phyloP scores from a whole-genome alignment of 2,329 filamentous ascomycete genomes.

The Capronia coronata region DNA sequence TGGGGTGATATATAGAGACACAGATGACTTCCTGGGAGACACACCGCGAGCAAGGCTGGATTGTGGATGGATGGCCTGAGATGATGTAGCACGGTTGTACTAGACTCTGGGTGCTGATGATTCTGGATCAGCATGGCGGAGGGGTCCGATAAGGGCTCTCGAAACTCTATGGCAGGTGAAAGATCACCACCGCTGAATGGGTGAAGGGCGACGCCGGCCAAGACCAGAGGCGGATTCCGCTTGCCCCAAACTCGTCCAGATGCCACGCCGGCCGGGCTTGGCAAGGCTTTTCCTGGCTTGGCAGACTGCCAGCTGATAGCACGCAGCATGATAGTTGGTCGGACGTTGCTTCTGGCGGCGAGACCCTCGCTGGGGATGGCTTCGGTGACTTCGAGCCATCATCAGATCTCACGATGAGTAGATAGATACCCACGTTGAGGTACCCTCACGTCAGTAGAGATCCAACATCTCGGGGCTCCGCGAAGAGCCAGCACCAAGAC shows the following conservation, averaged over 20 bases:
- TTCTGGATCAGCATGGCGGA: neutral
- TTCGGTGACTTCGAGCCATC: slow-evolving; percentile 1
- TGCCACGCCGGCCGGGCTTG: neutral
- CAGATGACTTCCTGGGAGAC: neutral
- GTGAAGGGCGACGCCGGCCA: neutral
- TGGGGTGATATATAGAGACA: neutral
- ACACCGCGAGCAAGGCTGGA: slow-evolving; percentile 2
- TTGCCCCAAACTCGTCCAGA: neutral
- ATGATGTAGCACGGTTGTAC: too few relatives aligned
- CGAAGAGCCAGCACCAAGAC: neutral
- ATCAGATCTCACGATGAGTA: neutral
- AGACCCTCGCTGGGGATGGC: too few relatives aligned
- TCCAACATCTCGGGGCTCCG: neutral
- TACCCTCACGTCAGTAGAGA: too few relatives aligned
- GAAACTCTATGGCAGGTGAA: neutral
- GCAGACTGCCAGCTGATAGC: neutral
- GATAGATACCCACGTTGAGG: too few relatives aligned
- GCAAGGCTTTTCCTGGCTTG: neutral
- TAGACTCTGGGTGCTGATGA: neutral
- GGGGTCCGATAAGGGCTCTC: slow-evolving; percentile 1
- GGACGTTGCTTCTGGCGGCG: too few relatives aligned
- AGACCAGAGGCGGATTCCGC: slow-evolving; percentile 2
- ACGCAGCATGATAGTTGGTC: neutral
- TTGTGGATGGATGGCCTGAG: neutral
- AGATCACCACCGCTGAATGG: neutral